Conservation (phyloP, 768 basidiomycete genomes). For the Tulasnella sp. region DNA sequence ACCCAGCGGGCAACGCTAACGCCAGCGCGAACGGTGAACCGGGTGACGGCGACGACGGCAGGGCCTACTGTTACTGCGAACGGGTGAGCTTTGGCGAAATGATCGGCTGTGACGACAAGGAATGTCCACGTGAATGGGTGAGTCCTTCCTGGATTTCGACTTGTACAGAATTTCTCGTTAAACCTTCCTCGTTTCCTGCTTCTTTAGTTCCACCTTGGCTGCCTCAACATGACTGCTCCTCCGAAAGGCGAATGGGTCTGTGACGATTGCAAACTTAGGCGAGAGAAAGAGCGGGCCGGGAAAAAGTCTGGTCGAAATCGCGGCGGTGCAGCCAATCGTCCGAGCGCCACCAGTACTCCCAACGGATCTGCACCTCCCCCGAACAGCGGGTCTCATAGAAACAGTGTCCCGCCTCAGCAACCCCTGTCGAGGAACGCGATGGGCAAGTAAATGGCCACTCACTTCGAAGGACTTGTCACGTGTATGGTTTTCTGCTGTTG, state of each 20-base stretch:
- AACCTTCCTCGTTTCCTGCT: not conserved
- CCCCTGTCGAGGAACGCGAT: not conserved
- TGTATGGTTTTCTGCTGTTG: not conserved
- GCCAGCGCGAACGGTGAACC: constrained; percentile 13
- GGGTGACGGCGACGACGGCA: constrained; percentile 16
- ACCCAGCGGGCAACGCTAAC: not conserved
- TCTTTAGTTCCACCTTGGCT: constrained; percentile 15
- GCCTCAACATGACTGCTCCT: constrained; percentile 6
- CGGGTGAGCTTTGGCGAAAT: constrained; percentile 28
- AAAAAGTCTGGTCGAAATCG: constrained; percentile 4
- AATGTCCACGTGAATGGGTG: constrained; percentile 30
- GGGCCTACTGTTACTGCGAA: constrained; percentile 22
- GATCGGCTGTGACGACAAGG: constrained; percentile 28
- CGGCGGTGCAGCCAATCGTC: not conserved
- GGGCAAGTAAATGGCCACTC: not conserved
- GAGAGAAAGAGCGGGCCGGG: not conserved
- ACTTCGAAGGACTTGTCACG: not conserved
- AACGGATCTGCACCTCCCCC: not conserved
- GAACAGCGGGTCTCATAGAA: not conserved
- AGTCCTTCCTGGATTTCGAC: constrained; percentile 16
- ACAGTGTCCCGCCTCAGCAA: not conserved
- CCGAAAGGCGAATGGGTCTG: constrained; percentile 16
- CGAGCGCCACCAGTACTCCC: not conserved
- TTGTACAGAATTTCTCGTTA: not conserved
- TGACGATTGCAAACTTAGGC: constrained; percentile 7